A percentile compares a stretch with the other conserved stretches of the same genome.
Evolutionary conservation across 306 rosid genomes (phyloP).

Genomic region (Ammopiptanthus mongolicus): DNA sequence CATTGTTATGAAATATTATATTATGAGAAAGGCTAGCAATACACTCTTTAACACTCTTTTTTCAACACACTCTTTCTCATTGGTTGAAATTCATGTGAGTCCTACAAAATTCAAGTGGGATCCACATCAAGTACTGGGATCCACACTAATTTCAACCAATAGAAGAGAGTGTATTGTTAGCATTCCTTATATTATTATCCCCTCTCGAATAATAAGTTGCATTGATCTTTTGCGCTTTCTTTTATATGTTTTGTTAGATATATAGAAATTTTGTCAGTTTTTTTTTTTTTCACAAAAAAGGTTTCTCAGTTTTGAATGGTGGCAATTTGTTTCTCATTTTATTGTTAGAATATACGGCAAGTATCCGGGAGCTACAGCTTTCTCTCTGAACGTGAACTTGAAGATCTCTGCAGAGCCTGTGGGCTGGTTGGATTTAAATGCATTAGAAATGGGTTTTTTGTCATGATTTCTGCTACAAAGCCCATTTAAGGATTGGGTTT

Average conservation of each 20-base stretch:
- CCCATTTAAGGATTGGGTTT: slow-evolving; percentile 41
- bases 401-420: slow-evolving; percentile 73
- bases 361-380: slow-evolving; percentile 43
- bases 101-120: too few species aligned
- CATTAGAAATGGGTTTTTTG: slow-evolving; percentile 63
- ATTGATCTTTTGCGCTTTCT: not conserved
- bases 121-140: too few species aligned
- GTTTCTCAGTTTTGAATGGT: slow-evolving; percentile 19
- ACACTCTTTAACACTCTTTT: too few species aligned
- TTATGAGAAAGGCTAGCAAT: too few species aligned
- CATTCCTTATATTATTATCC: not conserved
- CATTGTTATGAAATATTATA: not conserved
- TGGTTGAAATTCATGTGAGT: too few species aligned
- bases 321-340: slow-evolving; percentile 13
- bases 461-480: slow-evolving; percentile 79
- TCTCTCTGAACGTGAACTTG: slow-evolving; percentile 66
- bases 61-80: too few species aligned
- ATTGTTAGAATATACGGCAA: slow-evolving; percentile 49
- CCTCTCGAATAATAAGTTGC: not conserved
- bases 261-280: not conserved
- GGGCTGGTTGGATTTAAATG: slow-evolving; percentile 59
- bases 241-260: not conserved
- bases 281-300: not conserved
- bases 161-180: too few species aligned
- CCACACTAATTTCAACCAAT: too few species aligned